Evolutionary conservation across 2,329 filamentous ascomycete species (phyloP).

Genomic region (Hymenoscyphus salicellus): DNA sequence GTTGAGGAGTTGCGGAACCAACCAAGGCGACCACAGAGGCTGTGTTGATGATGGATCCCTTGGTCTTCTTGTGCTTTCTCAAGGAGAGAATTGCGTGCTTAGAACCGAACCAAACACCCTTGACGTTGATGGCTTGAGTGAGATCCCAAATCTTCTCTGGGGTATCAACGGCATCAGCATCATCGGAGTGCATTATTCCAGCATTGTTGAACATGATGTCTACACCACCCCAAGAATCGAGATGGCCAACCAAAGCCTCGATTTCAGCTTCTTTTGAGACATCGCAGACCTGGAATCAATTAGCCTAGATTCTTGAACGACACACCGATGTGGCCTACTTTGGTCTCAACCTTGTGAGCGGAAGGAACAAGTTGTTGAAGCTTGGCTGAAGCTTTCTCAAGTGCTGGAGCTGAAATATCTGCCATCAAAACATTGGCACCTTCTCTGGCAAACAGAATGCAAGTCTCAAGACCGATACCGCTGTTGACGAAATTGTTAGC

Average conservation of each 20-base stretch:
- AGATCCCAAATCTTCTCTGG: conserved; percentile 74
- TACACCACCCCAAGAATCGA: conserved; percentile 67
- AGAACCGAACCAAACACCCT: conserved; percentile 74
- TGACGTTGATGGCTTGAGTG: conserved; percentile 73
- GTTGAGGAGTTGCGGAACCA: conserved; percentile 67
- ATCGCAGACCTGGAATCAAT: conserved; percentile 48
- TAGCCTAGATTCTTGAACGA: background rate
- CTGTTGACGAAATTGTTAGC: conserved; percentile 38
- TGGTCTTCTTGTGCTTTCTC: conserved; percentile 63
- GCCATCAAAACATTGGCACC: conserved; percentile 69
- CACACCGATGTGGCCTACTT: conserved; percentile 18
- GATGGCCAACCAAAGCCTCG: conserved; percentile 55
- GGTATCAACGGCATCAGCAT: conserved; percentile 63
- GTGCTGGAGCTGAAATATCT: conserved; percentile 63
- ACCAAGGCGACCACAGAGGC: conserved; percentile 71
- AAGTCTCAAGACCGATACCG: conserved; percentile 73
- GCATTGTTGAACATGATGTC: conserved; percentile 81
- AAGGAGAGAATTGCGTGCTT: conserved; percentile 70
- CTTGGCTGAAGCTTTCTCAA: conserved; percentile 60
- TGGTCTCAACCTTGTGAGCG: conserved; percentile 48
- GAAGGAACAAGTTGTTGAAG: conserved; percentile 57
- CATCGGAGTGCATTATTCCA: conserved; percentile 71
- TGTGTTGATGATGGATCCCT: conserved; percentile 70
- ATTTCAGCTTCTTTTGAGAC: conserved; percentile 68
- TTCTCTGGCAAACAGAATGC: conserved; percentile 68